Base-by-base conservation (phyloP, 108 stramenopile genomes). In the Mediolabrus comicus region DNA sequence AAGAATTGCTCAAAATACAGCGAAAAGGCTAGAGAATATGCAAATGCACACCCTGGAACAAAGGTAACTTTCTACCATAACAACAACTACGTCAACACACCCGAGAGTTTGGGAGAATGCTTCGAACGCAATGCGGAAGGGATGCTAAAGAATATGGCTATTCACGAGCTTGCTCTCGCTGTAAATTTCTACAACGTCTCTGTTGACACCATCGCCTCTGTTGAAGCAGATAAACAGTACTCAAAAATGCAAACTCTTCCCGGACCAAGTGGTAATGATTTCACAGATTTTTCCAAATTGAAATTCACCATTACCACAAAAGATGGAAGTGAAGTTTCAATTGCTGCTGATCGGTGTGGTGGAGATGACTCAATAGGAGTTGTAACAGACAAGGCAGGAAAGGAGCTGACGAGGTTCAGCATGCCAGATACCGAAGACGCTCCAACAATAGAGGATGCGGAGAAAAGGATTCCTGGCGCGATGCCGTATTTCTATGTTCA, bases 71-170 rank as follows among this genome's bases (percentile, higher is more conserved):
- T 91, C 79, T 64, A 87, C 34, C 91, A 92, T 84, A 91, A 95
- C 84, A 95, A 95, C 67, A 81, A 79, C 46, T 95, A 92, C 77
- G 41, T 53, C 22, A 30, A 67, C 26, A 65, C 69, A 11, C 71
- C 59, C 28, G 84, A 80, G 49, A 71, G 76, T 67, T 77, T 92
- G 19, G 79, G 74, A 2, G 91, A 92, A 71, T 90, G 89, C 74
- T 95, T 95, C 63, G 85, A 85, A 57, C 77, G 94, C 9, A 92
- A 92, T 62, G 38, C 87, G 25, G 94, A 95, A 69, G 94, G 94
- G 39, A 92, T 95, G 90, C 72, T 95, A 31, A 92, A 92, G 60
- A 95, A 92, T 65, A 95, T 95, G 94, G 94, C 94, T 29, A 92
- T 95, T 68, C 94, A 95, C 66, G 94, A 95, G 62, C 66, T 92